Evolutionary conservation across 345 rosid genomes (phyloP).

Genomic region (Pistacia atlantica): DNA sequence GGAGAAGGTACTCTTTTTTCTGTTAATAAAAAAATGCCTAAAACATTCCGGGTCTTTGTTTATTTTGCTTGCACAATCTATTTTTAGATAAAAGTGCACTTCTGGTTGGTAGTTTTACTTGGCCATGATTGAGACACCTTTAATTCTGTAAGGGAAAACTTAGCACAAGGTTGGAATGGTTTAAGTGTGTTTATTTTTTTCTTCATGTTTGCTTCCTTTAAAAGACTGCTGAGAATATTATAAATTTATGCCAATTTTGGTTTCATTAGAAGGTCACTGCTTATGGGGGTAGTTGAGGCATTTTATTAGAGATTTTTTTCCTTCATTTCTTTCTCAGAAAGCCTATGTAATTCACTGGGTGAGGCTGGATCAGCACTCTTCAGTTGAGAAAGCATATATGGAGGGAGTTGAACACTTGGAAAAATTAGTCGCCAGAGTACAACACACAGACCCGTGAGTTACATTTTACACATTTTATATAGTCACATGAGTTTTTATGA

Average conservation of each 20-base stretch:
- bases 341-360: slow-evolving; percentile 65
- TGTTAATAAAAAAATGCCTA: background rate
- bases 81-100: background rate
- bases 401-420: slow-evolving; percentile 51
- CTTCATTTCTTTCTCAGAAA: slow-evolving; percentile 34
- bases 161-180: no score
- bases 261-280: background rate
- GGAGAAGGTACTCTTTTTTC: slow-evolving; percentile 58
- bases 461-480: slow-evolving; percentile 3
- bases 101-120: background rate
- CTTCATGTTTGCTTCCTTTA: background rate
- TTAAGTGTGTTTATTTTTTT: background rate
- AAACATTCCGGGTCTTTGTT: background rate
- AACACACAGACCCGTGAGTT: slow-evolving; percentile 44
- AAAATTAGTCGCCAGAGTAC: slow-evolving; percentile 47
- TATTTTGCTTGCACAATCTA: background rate
- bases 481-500: background rate
- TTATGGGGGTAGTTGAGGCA: background rate
- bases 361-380: slow-evolving; percentile 46
- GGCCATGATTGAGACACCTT: no score
- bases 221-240: background rate
- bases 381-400: slow-evolving; percentile 50
- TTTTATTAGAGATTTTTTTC: background rate
- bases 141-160: no score
- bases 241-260: background rate